Evolutionary conservation across 2,329 filamentous ascomycete species (phyloP).

Genomic region (Microsporum audouinii): DNA sequence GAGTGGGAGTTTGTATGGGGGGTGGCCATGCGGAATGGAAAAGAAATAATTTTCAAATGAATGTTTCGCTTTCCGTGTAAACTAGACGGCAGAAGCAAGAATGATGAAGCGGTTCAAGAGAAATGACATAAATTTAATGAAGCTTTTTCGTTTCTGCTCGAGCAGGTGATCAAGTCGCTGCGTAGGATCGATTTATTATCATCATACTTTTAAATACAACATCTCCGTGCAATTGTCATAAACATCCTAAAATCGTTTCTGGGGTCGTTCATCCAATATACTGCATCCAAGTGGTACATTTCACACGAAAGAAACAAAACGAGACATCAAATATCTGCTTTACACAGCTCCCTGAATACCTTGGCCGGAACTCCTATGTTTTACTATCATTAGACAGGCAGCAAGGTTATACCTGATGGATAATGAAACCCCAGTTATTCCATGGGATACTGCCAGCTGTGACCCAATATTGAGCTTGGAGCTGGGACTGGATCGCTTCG

Average conservation of each 20-base stretch:
- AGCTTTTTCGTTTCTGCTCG: neutral
- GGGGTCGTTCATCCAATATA: neutral
- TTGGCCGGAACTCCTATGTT: neutral
- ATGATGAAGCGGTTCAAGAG: slow-evolving; percentile 1
- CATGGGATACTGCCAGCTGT: slow-evolving; percentile 14
- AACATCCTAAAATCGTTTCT: neutral
- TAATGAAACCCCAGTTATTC: slow-evolving; percentile 9
- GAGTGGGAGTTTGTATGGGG: neutral
- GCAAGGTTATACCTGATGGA: neutral
- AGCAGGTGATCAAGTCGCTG: neutral
- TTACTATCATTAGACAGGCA: neutral
- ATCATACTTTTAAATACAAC: neutral
- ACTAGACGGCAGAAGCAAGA: slow-evolving; percentile 4
- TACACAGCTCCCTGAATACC: neutral
- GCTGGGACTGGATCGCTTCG: slow-evolving; percentile 16
- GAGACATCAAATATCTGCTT: neutral
- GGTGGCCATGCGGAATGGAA: neutral
- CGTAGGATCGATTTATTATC: neutral
- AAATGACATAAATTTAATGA: slow-evolving; percentile 4
- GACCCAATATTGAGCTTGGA: slow-evolving; percentile 28
- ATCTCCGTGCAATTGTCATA: neutral
- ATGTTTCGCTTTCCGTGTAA: slow-evolving; percentile 1
- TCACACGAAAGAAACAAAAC: neutral
- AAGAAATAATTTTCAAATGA: neutral
- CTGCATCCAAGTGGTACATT: neutral